Evolutionary conservation across 2,329 filamentous ascomycete genomes (phyloP).

Genomic region (Apiospora kogelbergensis): DNA sequence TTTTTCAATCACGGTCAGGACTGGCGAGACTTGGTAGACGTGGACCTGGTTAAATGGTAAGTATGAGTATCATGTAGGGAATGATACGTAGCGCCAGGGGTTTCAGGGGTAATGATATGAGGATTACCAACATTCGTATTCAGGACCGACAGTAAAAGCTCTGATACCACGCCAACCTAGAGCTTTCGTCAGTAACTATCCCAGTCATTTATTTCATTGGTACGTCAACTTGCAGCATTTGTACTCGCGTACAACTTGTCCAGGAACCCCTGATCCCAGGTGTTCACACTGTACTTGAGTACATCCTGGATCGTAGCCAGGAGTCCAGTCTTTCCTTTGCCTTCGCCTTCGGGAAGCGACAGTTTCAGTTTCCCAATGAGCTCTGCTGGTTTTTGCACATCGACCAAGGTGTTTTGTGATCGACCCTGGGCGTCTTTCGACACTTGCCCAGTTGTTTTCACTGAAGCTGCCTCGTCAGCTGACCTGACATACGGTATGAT

Average conservation of each 20-base stretch:
- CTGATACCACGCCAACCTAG: constrained; percentile 77
- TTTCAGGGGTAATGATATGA: not conserved
- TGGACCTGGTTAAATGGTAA: constrained; percentile 57
- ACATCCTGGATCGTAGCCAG: constrained; percentile 69
- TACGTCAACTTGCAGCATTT: constrained; percentile 61
- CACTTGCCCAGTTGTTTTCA: constrained; percentile 53
- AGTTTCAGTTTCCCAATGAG: constrained; percentile 57
- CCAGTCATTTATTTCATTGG: not conserved
- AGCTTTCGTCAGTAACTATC: not conserved
- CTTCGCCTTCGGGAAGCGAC: constrained; percentile 54
- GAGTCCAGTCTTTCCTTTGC: constrained; percentile 70
- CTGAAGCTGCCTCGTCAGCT: constrained; percentile 63
- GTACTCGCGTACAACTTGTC: constrained; percentile 94
- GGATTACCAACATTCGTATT: constrained; percentile 77
- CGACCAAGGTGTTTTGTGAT: constrained; percentile 59
- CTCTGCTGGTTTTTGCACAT: constrained; percentile 59
- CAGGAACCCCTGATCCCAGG: constrained; percentile 96
- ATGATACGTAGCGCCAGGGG: not conserved
- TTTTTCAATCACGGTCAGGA: constrained; percentile 85
- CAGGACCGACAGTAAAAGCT: constrained; percentile 78
- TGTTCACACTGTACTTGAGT: constrained; percentile 88
- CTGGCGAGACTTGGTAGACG: constrained; percentile 91
- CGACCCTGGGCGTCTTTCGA: constrained; percentile 36
- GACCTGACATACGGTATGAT: constrained; percentile 69
- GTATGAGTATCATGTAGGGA: not conserved